Evolutionary conservation across 2,329 filamentous ascomycete genomes (phyloP).

Genomic region (Phialophora verrucosa): DNA sequence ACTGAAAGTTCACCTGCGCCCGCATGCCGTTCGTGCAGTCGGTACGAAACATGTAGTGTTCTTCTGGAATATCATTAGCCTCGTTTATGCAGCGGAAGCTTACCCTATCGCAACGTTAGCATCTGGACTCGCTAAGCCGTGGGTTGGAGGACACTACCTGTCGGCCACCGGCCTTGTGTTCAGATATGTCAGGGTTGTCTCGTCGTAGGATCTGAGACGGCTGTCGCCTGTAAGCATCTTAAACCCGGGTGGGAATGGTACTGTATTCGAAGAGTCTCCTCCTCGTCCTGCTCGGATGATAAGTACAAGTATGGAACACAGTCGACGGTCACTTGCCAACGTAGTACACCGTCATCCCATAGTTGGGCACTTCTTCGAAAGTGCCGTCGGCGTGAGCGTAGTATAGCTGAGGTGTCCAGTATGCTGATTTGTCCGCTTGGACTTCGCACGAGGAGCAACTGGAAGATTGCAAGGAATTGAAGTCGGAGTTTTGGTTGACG

Average conservation of each 20-base stretch:
- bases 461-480: constrained; percentile 63
- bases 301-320: constrained; percentile 43
- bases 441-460: constrained; percentile 87
- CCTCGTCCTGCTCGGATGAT: constrained; percentile 43
- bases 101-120: constrained; percentile 48
- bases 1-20: constrained; percentile 84
- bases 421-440: constrained; percentile 81
- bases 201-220: constrained; percentile 55
- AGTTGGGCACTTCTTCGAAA: constrained; percentile 45
- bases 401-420: constrained; percentile 82
- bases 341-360: constrained; percentile 53
- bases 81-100: constrained; percentile 91
- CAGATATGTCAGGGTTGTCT: constrained; percentile 38
- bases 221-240: constrained; percentile 81
- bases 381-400: constrained; percentile 72
- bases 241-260: constrained; percentile 77
- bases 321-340: constrained; percentile 39
- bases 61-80: constrained; percentile 60
- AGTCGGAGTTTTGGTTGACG: constrained; percentile 65
- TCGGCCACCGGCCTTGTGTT: constrained; percentile 68
- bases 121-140: constrained; percentile 54
- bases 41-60: constrained; percentile 71
- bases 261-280: constrained; percentile 60
- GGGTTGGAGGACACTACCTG: constrained; percentile 68
- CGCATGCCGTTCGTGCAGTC: constrained; percentile 83